phyloP scores from a whole-genome alignment of 2,329 filamentous ascomycete genomes.

The Huntiella omanensis region DNA sequence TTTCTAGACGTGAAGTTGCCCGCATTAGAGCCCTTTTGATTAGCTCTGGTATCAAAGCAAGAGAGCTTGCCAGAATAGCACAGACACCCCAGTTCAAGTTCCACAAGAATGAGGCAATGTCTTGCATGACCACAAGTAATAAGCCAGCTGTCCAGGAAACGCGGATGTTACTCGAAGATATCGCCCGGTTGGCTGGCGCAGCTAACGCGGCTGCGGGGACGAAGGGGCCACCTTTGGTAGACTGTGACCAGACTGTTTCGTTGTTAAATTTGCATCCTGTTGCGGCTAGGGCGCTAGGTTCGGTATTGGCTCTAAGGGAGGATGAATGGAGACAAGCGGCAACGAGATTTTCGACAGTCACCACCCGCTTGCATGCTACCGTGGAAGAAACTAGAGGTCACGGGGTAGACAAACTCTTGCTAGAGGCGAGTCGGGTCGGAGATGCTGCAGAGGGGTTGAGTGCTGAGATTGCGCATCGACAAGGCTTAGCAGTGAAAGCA shows the following conservation, averaged over 20 bases:
- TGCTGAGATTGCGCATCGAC: constrained; percentile 55
- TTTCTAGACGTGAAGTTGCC: constrained; percentile 57
- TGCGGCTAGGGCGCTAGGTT: constrained; percentile 31
- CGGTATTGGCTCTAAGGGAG: constrained; percentile 27
- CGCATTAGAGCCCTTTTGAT: constrained; percentile 61
- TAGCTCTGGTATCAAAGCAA: constrained; percentile 76
- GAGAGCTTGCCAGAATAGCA: constrained; percentile 54
- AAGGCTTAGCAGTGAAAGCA: constrained; percentile 63
- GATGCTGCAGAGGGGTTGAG: constrained; percentile 67
- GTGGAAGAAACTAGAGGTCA: constrained; percentile 30
- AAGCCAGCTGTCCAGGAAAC: neutral
- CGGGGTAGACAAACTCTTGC: constrained; percentile 30
- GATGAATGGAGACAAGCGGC: constrained; percentile 41
- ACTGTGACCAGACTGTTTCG: constrained; percentile 20
- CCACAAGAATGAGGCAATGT: constrained; percentile 13
- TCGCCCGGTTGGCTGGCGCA: constrained; percentile 24
- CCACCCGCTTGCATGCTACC: constrained; percentile 19
- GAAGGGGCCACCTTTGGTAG: neutral
- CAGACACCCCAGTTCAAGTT: constrained; percentile 26
- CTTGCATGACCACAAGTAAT: neutral
- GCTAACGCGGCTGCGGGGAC: neutral
- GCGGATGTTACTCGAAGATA: constrained; percentile 22
- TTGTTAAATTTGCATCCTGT: constrained; percentile 30
- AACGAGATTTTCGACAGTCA: constrained; percentile 36
- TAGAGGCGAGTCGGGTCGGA: constrained; percentile 45